Evolutionary conservation across 345 rosid species (phyloP), one percentile per base, ranked within the genome.

Genomic region (Conringia planisiliqua): DNA sequence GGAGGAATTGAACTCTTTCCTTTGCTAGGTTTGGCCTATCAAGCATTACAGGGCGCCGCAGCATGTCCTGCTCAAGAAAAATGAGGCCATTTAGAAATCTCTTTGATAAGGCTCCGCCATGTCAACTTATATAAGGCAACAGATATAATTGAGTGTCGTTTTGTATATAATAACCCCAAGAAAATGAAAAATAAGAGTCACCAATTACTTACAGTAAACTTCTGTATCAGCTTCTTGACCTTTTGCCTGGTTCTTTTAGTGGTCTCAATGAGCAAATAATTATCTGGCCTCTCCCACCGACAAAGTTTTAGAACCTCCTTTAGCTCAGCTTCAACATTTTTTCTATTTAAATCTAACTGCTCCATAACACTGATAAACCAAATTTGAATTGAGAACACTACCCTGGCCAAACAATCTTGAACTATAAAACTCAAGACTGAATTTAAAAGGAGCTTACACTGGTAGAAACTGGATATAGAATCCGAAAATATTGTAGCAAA

Each of bases 401-500:
- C 65, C 50, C 13, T 14, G n/a, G 33, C 30, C 12, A 36, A 60
- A 73, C 32, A 62, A 48, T 51, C 57, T 24, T 46, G 47, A 75
- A 62, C 58, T 32, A 72, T 57, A 72, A 32, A 52, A 18, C 29
- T 18, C 24, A 59, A n/a, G 43, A 68, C 11, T 65, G 17, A 58
- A 27, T 7, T 20, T 13, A n/a, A 47, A 39, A 59, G 59, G 50
- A 75, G 79, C 90, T 88, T 77, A 91, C 98, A 74, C 64, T 4
- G 99, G 97, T 81, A 90, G 88, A 79, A 87, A 86, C 76, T 95
- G 99, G 70, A 87, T 77, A 68, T 90, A 88, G 83, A 86, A 86
- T 52, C 99, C 99, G 79, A 86, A 90, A 36, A 85, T 44, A 75
- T 95, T 95, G 89, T 90, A 95, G 62, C 93, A 78, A 52, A 92